Base-by-base conservation (phyloP, 257 asterid genomes). In the Nyctanthes arbortristis region DNA sequence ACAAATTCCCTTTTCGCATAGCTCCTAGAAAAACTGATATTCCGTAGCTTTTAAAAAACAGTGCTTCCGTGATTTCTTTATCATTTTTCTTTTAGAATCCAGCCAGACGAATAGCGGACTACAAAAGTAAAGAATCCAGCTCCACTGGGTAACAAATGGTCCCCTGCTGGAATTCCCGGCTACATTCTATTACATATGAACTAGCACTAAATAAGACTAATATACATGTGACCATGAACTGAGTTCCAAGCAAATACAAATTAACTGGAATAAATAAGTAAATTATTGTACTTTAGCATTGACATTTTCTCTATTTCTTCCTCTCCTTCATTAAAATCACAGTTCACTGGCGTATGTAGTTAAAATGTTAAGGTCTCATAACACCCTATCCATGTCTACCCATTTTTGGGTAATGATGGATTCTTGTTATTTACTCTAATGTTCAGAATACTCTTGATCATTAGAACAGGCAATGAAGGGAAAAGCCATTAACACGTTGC, bases 101-200 rank as follows among this genome's bases (percentile, higher is more conserved):
- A 61, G 63, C 57, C 40, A 22, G 35, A 37, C 37, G 56, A 61
- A 40, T 25, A 24, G 20, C 65, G 55, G 14, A 69, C 70, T 49
- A 63, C 57, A 12, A 54, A 67, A 71, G 58, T 59, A 31, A 37
- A 65, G 69, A 32, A 24, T 43, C 54, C 9, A 43, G 20, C 9
- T 45, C 35, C 36, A 59, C 37, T 32, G 33, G 74, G 65, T 37
- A 37, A 47, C 1, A 13, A 10, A 18, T 16, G 56, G 56, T 47
- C 27, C 56, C 40, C 12, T 18, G 5, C 3, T 35, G 7, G 56
- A 37, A 37, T 12, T 12, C 45, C 45, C 45, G 13, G 45, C 24
- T 24, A n/a, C 54, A 43, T 8, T 24, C n/a, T 9, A 43, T 43
- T 43, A 16, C 22, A 43, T 43, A 43, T 5, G 54, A 43, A 43